phyloP scores from a whole-genome alignment of 2,329 filamentous ascomycete species.

The Cryphonectria japonica region DNA sequence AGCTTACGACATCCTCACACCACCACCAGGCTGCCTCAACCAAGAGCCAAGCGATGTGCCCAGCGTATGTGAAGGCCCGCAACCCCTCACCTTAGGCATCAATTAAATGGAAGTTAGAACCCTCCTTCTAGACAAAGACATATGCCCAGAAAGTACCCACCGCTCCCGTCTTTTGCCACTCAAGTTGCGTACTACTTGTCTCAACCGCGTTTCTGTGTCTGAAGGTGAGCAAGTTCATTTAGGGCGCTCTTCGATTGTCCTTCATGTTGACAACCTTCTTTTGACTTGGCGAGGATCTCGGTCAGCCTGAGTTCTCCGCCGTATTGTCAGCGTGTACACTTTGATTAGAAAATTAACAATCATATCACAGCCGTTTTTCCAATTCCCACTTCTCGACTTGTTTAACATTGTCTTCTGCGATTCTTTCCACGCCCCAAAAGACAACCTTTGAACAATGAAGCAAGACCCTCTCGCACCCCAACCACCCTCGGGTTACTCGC shows the following conservation, averaged over 20 bases:
- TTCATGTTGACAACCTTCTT: neutral
- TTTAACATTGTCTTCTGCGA: neutral
- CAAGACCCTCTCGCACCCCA: constrained; percentile 3
- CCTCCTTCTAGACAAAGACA: neutral
- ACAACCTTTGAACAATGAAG: constrained; percentile 8
- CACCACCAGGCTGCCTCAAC: neutral
- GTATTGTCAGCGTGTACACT: neutral
- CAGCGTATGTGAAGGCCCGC: neutral
- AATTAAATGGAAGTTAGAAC: neutral
- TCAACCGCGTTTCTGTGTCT: neutral
- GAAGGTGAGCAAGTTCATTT: neutral
- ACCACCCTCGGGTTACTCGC: neutral
- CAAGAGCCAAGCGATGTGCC: neutral
- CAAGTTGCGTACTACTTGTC: neutral
- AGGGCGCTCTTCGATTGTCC: neutral
- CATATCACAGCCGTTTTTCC: neutral
- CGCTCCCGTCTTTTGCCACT: neutral
- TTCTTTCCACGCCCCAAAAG: neutral
- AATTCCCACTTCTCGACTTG: neutral
- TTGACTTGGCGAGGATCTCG: neutral
- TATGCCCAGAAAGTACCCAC: neutral
- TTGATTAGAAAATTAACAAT: neutral
- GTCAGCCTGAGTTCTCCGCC: neutral
- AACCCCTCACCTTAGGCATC: neutral
- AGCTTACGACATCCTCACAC: neutral